Percentiles rank a stretch among this genome's conserved stretches.
Conservation (phyloP, 2,329 filamentous ascomycete species). For the Chaetothyriales sp. region DNA sequence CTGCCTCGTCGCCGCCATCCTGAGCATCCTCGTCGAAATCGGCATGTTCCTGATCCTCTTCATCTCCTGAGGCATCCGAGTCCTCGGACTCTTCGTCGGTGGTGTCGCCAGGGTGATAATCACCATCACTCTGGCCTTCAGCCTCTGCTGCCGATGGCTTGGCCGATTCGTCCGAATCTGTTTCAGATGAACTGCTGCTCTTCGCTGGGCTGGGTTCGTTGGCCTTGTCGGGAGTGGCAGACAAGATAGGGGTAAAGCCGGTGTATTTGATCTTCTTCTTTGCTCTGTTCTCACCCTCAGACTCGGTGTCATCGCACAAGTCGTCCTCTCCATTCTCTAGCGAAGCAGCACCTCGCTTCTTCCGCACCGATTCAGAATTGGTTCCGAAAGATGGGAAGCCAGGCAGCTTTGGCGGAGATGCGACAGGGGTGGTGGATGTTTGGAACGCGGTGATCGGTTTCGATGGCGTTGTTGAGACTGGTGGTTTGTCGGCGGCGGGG, state of each 20-base stretch:
- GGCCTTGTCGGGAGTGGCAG: not conserved
- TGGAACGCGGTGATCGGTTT: not conserved
- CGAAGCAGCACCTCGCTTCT: not conserved
- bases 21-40: slow-evolving; percentile 9
- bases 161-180: slow-evolving; percentile 25
- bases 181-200: slow-evolving; percentile 5
- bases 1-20: slow-evolving; percentile 8
- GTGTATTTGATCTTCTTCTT: not conserved
- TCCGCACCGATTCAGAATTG: not conserved
- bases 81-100: slow-evolving; percentile 7
- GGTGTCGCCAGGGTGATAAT: slow-evolving; percentile 9
- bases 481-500: no score
- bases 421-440: slow-evolving; percentile 14
- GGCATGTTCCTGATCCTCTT: slow-evolving; percentile 6
- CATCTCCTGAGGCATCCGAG: slow-evolving; percentile 7
- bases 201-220: slow-evolving; percentile 2
- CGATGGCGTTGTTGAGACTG: no score
- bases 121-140: slow-evolving; percentile 28
- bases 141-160: slow-evolving; percentile 38
- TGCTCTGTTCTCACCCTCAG: not conserved
- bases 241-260: not conserved
- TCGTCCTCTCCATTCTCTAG: not conserved
- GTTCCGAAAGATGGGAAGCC: not conserved
- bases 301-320: not conserved
- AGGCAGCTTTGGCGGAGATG: slow-evolving; percentile 12